phyloP scores from a whole-genome alignment of 2,329 filamentous ascomycete genomes.

The Cladosporium sphaerospermum region DNA sequence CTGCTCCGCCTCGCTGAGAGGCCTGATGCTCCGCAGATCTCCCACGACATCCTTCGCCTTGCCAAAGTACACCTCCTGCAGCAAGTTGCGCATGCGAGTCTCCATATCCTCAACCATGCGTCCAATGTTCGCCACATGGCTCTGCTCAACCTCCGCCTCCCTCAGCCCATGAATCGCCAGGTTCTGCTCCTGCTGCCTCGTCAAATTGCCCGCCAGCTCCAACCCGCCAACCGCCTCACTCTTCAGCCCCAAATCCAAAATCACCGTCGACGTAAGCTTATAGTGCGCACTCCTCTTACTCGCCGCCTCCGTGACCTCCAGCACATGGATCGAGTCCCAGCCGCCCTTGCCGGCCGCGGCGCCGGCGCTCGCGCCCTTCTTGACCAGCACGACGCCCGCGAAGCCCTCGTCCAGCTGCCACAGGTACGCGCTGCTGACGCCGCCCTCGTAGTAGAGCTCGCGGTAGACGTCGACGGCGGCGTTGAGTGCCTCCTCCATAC shows the following conservation, averaged over 20 bases:
- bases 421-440: conserved; percentile 92
- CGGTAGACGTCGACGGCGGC: conserved; percentile 96
- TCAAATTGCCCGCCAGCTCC: conserved; percentile 96
- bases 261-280: conserved; percentile 95
- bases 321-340: conserved; percentile 98
- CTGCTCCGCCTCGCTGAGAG: conserved; percentile 74
- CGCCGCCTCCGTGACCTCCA: conserved; percentile 75
- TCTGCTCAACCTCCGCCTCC: conserved; percentile 67
- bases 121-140: conserved; percentile 93
- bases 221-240: conserved; percentile 68
- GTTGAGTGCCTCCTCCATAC: conserved; percentile 90
- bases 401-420: conserved; percentile 99
- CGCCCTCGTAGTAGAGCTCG: conserved; percentile 94
- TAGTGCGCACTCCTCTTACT: conserved; percentile 89
- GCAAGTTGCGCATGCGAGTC: conserved; percentile 94
- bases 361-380: conserved; percentile 64
- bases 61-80: conserved; percentile 99
- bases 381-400: conserved; percentile 88
- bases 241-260: conserved; percentile 72
- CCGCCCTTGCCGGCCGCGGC: conserved; percentile 38
- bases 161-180: conserved; percentile 55
- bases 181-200: conserved; percentile 88
- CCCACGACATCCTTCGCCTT: conserved; percentile 98
- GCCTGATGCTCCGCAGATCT: conserved; percentile 80
- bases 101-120: conserved; percentile 98